Conservation (phyloP, 1,284 basidiomycete genomes). For the Ustilago vetiveriae region DNA sequence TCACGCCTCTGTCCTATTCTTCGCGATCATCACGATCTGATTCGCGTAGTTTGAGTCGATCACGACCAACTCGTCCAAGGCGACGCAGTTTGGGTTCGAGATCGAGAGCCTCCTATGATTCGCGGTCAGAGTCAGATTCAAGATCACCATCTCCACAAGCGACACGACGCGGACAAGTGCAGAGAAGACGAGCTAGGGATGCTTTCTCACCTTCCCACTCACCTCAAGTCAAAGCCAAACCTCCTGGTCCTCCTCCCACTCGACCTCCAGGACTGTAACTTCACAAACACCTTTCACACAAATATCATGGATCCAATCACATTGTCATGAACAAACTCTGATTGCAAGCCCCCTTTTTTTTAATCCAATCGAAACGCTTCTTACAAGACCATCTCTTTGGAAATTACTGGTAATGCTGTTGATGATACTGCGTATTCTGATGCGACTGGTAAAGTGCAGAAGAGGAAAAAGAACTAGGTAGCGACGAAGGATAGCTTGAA, state of each 20-base stretch:
- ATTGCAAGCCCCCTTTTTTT: no score
- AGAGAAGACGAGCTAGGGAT: conserved; percentile 4
- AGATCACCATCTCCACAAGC: conserved; percentile 7
- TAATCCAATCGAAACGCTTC: no score
- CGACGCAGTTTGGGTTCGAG: conserved; percentile 4
- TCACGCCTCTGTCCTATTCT: conserved; percentile 9
- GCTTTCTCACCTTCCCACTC: conserved; percentile 18
- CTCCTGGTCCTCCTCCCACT: conserved; percentile 35
- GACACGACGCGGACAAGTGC: no score
- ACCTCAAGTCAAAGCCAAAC: no score
- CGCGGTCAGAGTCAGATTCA: no score
- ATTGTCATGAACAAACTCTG: no score
- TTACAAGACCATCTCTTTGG: neutral
- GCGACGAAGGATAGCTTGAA: neutral
- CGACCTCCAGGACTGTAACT: conserved; percentile 40
- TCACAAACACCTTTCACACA: neutral
- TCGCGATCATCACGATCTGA: conserved; percentile 19
- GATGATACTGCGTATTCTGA: conserved; percentile 16
- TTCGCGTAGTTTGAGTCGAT: neutral
- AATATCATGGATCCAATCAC: neutral
- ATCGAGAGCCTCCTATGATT: no score
- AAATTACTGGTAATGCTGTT: conserved; percentile 11
- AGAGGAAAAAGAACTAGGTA: conserved; percentile 9
- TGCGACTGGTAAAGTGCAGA: conserved; percentile 19
- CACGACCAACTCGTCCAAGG: no score